A percentile compares a stretch with the other conserved stretches of the same genome.
Evolutionary conservation across 768 basidiomycete genomes (phyloP).

Genomic region (Serendipita sp.): DNA sequence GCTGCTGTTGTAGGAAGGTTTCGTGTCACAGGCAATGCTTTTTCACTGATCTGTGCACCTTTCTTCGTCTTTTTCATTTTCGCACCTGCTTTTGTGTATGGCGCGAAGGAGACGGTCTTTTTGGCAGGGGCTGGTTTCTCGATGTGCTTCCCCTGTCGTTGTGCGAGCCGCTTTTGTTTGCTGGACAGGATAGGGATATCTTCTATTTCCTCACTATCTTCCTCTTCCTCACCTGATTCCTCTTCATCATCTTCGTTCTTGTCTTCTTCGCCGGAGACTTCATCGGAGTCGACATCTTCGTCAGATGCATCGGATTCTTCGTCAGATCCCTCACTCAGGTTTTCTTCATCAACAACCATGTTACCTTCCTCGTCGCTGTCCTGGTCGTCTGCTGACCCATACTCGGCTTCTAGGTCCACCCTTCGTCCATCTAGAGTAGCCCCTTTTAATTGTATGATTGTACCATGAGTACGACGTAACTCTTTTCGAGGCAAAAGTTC

Average conservation of each 20-base stretch:
- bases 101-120: slow-evolving; percentile 5
- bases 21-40: background rate
- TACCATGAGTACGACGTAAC: background rate
- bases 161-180: slow-evolving; percentile 6
- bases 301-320: background rate
- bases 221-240: slow-evolving; percentile 11
- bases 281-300: background rate
- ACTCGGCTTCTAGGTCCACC: background rate
- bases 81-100: slow-evolving; percentile 5
- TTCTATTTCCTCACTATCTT: slow-evolving; percentile 8
- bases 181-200: background rate
- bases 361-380: background rate
- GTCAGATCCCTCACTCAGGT: background rate
- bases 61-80: background rate
- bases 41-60: background rate
- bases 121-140: background rate
- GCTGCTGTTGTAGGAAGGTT: background rate
- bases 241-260: slow-evolving; percentile 19
- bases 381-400: background rate
- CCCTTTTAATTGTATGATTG: background rate
- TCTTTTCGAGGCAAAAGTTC: background rate
- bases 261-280: slow-evolving; percentile 13
- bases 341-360: background rate
- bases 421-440: background rate
- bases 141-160: slow-evolving; percentile 2